Evolutionary conservation across 2,329 filamentous ascomycete genomes (phyloP).

Genomic region (Colletotrichum sojae): DNA sequence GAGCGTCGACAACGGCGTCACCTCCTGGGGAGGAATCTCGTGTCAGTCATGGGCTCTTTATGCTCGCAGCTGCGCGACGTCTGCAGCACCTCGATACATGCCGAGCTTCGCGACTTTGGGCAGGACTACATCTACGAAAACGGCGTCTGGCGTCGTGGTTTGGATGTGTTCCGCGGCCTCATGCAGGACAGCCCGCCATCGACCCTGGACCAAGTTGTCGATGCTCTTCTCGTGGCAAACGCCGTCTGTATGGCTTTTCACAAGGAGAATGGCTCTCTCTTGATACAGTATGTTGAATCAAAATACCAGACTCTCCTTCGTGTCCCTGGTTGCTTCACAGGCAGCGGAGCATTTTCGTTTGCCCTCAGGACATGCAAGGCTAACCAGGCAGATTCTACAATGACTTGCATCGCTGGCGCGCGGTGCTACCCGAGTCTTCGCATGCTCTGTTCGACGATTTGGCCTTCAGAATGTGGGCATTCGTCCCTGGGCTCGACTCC

Average conservation of each 20-base stretch:
- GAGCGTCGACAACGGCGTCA: conserved; percentile 23
- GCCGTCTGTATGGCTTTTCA: conserved; percentile 33
- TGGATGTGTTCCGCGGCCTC: conserved; percentile 34
- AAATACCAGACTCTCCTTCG: background rate
- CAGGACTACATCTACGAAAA: conserved; percentile 14
- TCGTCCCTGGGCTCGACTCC: background rate
- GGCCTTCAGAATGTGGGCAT: conserved; percentile 44
- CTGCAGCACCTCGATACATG: conserved; percentile 12
- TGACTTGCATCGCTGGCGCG: conserved; percentile 47
- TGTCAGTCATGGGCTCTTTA: conserved; percentile 28
- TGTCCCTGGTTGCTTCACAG: too few relatives aligned
- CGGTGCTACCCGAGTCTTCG: conserved; percentile 40
- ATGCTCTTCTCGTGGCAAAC: conserved; percentile 40
- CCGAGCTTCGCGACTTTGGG: background rate
- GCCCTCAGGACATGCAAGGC: background rate
- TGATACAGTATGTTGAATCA: conserved; percentile 34
- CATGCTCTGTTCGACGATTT: conserved; percentile 45
- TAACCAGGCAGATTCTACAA: conserved; percentile 43
- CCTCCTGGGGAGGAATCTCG: conserved; percentile 30
- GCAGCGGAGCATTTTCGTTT: too few relatives aligned
- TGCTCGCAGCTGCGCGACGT: conserved; percentile 30
- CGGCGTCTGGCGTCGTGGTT: conserved; percentile 37
- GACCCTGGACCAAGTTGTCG: conserved; percentile 31
- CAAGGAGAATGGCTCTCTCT: conserved; percentile 24
- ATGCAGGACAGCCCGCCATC: conserved; percentile 41